Evolutionary conservation across 2,329 filamentous ascomycete species (phyloP), one percentile per base, ranked within the genome.

Genomic region (Cryphonectria nitschkei): DNA sequence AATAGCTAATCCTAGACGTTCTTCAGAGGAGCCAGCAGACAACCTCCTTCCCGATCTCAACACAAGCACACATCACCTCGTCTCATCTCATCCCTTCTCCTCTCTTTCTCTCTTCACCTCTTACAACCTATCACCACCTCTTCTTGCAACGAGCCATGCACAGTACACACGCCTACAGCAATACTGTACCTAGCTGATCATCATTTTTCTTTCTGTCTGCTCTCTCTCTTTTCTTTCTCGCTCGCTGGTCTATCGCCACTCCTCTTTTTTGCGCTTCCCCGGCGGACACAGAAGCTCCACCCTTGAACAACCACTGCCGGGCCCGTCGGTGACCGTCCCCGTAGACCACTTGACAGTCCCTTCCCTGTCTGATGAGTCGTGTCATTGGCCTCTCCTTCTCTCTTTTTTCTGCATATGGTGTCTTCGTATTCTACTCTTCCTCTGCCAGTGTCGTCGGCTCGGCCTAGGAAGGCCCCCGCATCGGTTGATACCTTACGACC

Each of bases 381-480:
- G 46, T n/a, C 22, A n/a, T 22, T 50, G 46, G 46, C 22, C 46
- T 50, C 46, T 50, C 39, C 29, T 64, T 63, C 58, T 34, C 34
- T 60, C 43, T 50, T 34, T 56, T 65, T 68, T 39, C 26, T 68
- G 56, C 63, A 26, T 62, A 37, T 50, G 67, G 62, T 68, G 39
- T 61, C 54, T 67, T 65, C 13, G 32, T 63, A 43, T 58, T 68
- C 50, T 37, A 7, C 64, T 65, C 58, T 52, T 26, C 61, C 34
- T 63, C 52, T 71, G 67, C 65, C 34, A 41, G 29, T 58, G 46
- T 60, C 67, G 29, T 26, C 29, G 56, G 7, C 63, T 62, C 64
- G 63, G 68, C 60, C 52, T 63, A 37, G 56, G 39, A 66, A 9
- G 61, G 70, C 58, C 70, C 68, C 67, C 70, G 68, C 68, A 69